Percentiles rank a stretch among this genome's conserved stretches.
These are phyloP conservation scores for Botryotinia convoluta DNA, from an alignment of 2,329 filamentous ascomycete genomes.

Conservation along the genomic window DNA sequence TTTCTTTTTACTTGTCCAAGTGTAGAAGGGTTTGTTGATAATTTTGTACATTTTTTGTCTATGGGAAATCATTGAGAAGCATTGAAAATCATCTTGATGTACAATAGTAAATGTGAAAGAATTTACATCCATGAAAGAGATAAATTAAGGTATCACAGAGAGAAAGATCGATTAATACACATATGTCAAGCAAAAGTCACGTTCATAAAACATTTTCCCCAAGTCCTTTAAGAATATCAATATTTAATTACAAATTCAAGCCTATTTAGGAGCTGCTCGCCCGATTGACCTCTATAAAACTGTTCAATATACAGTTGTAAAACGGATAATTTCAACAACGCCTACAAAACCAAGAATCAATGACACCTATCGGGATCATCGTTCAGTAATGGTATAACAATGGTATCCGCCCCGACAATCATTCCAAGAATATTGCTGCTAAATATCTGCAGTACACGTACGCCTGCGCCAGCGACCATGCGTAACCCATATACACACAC, in stretches of 20 bases:
- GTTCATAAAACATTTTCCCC: neutral
- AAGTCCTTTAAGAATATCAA: neutral
- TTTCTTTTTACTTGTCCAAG: neutral
- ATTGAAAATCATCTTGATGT: neutral
- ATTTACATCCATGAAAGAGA: neutral
- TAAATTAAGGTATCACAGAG: neutral
- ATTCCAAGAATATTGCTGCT: neutral
- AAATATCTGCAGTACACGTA: constrained; percentile 12
- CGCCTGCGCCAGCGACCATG: constrained; percentile 1
- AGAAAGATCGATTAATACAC: neutral
- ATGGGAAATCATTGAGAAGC: neutral
- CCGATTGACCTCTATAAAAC: neutral
- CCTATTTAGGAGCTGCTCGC: neutral
- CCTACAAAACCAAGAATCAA: constrained; percentile 10
- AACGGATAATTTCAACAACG: neutral
- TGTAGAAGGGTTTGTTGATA: neutral
- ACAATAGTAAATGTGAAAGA: neutral
- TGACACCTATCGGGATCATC: neutral
- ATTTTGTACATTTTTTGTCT: neutral
- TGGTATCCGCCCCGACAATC: constrained; percentile 3
- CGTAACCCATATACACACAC: constrained; percentile 3
- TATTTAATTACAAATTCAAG: neutral
- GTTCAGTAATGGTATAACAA: constrained; percentile 11
- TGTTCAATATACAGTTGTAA: neutral
- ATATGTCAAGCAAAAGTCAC: neutral